Conservation (phyloP, 2,329 filamentous ascomycete species). For the Aspergillus persii region DNA sequence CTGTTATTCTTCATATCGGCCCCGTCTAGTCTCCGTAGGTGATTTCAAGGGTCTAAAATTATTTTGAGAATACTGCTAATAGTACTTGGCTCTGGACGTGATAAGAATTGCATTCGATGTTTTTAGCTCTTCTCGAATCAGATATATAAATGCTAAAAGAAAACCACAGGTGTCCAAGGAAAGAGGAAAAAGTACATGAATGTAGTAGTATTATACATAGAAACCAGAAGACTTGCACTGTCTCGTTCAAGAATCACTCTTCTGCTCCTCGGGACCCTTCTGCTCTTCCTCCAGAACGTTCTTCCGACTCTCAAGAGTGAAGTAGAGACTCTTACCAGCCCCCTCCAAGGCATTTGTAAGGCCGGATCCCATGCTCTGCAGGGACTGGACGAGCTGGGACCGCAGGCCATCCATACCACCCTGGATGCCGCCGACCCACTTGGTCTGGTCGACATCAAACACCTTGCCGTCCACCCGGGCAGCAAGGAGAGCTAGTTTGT, state of each 20-base stretch:
- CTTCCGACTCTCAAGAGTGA: conserved; percentile 80
- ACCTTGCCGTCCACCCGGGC: conserved; percentile 82
- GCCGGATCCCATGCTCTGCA: conserved; percentile 76
- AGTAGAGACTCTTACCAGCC: conserved; percentile 76
- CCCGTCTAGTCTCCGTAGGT: neutral
- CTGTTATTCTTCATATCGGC: neutral
- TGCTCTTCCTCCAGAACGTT: conserved; percentile 75
- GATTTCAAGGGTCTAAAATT: neutral
- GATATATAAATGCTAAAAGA: conserved; percentile 16
- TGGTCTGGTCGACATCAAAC: conserved; percentile 71
- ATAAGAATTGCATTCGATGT: conserved; percentile 12
- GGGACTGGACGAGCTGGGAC: conserved; percentile 74
- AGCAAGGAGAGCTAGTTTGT: conserved; percentile 83
- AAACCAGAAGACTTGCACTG: conserved; percentile 16
- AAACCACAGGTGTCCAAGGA: conserved; percentile 14
- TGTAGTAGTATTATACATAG: conserved; percentile 36
- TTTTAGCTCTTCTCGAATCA: conserved; percentile 5
- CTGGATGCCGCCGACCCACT: conserved; percentile 72
- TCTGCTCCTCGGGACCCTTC: conserved; percentile 32
- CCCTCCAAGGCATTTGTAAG: conserved; percentile 78
- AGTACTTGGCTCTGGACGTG: neutral
- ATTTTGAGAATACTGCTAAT: neutral
- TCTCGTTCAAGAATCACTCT: conserved; percentile 32
- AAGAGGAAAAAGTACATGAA: conserved; percentile 16
- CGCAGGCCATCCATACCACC: conserved; percentile 79